Percentiles rank a stretch among this genome's conserved stretches.
Evolutionary conservation across 495 filamentous ascomycete species (phyloP).

Genomic region (Talaromyces wortmannii): DNA sequence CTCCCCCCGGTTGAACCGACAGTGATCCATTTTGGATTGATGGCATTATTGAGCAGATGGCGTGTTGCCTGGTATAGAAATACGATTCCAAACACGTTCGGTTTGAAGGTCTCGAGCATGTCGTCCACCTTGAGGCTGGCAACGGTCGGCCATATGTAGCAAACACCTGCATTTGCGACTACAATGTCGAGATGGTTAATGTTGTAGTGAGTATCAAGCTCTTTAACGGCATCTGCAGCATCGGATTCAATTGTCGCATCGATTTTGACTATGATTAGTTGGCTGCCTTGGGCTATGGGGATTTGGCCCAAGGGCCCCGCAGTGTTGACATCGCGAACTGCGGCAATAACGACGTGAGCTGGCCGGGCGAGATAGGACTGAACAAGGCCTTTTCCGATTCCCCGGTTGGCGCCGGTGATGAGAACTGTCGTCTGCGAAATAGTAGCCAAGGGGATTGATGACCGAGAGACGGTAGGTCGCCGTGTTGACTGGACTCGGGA

Average conservation of each 20-base stretch:
- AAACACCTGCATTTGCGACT: constrained; percentile 44
- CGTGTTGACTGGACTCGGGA: no score
- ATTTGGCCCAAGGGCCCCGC: constrained; percentile 12
- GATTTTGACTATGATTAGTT: constrained; percentile 32
- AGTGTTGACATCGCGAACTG: constrained; percentile 25
- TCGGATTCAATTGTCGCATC: constrained; percentile 22
- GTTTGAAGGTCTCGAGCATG: constrained; percentile 24
- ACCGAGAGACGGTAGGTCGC: no score
- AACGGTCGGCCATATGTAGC: constrained; percentile 12
- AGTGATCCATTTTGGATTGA: constrained; percentile 23
- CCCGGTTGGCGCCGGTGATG: constrained; percentile 35
- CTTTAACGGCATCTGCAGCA: constrained; percentile 16
- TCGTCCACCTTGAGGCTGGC: constrained; percentile 16
- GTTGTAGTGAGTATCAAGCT: constrained; percentile 15
- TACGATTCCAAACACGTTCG: constrained; percentile 30
- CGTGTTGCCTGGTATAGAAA: constrained; percentile 31
- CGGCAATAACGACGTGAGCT: constrained; percentile 38
- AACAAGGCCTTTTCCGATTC: constrained; percentile 40
- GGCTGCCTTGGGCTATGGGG: constrained; percentile 19
- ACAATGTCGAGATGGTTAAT: constrained; percentile 36
- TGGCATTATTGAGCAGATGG: constrained; percentile 22
- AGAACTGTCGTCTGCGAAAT: constrained; percentile 10
- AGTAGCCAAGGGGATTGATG: neutral
- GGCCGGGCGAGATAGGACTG: constrained; percentile 29
- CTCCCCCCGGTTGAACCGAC: constrained; percentile 21